phyloP scores from a whole-genome alignment of 257 asterid species.

The Plantago major region DNA sequence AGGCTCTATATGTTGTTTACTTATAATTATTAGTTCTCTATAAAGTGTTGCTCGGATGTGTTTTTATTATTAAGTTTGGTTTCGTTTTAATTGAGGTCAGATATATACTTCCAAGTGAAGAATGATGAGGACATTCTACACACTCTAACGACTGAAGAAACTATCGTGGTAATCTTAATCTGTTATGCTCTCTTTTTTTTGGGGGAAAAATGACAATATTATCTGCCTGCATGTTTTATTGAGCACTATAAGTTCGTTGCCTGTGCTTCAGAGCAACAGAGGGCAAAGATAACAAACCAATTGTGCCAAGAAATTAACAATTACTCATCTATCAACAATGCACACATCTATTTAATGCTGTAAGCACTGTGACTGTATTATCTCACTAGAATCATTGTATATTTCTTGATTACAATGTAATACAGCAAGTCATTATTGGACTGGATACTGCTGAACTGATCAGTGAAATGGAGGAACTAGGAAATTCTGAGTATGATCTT shows the following conservation, averaged over 20 bases:
- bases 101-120: conserved; percentile 95
- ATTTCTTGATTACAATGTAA: conserved; percentile 31
- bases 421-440: conserved; percentile 96
- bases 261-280: conserved; percentile 7
- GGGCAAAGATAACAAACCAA: conserved; percentile 4
- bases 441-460: conserved; percentile 84
- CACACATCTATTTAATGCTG: conserved; percentile 14
- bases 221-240: too few species aligned
- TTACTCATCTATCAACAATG: conserved; percentile 2
- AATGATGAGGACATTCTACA: conserved; percentile 87
- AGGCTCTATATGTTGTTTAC: conserved; percentile 6
- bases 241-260: conserved; percentile 9
- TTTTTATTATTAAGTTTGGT: conserved; percentile 14
- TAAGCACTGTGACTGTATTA: conserved; percentile 11
- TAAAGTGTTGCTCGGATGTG: conserved; percentile 11
- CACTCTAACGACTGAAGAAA: conserved; percentile 71
- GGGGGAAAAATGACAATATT: neutral
- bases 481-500: conserved; percentile 66
- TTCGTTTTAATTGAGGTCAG: conserved; percentile 41
- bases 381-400: conserved; percentile 14
- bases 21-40: neutral
- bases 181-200: neutral
- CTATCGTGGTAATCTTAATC: conserved; percentile 52
- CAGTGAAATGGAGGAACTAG: conserved; percentile 67
- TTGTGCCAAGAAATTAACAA: neutral